Conservation (phyloP, 2,329 filamentous ascomycete genomes). For the Kalaharituber pfeilii region DNA sequence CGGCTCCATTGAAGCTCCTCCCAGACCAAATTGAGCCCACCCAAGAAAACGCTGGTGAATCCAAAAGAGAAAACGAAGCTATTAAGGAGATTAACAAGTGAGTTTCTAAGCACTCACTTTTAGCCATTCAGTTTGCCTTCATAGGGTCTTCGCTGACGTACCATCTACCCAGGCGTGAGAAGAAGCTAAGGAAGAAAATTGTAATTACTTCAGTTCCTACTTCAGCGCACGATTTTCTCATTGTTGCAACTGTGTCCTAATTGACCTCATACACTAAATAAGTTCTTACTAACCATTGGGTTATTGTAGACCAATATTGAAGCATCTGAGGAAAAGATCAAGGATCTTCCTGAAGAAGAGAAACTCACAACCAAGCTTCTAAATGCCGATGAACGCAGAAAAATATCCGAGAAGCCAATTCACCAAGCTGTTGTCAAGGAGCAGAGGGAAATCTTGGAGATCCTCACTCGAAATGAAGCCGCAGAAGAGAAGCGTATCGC, state of each 20-base stretch:
- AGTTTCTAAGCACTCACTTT: conserved; percentile 25
- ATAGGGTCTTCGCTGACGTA: conserved; percentile 10
- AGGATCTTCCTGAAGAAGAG: conserved; percentile 20
- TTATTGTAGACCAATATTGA: conserved; percentile 18
- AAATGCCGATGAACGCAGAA: conserved; percentile 21
- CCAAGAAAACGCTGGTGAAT: conserved; percentile 32
- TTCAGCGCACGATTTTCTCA: too few species aligned
- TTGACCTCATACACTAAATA: too few species aligned
- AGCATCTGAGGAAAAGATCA: conserved; percentile 22
- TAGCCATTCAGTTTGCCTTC: neutral
- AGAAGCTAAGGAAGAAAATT: conserved; percentile 65
- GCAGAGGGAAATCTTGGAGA: conserved; percentile 17
- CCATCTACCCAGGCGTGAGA: conserved; percentile 12
- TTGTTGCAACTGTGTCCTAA: neutral
- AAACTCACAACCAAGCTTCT: conserved; percentile 19
- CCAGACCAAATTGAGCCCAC: neutral
- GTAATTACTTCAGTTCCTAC: conserved; percentile 38
- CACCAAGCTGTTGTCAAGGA: conserved; percentile 20
- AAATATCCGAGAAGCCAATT: conserved; percentile 19
- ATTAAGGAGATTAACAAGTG: conserved; percentile 85
- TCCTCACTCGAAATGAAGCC: conserved; percentile 24
- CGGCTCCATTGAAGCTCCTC: neutral
- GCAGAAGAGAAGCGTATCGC: conserved; percentile 42
- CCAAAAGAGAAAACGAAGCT: conserved; percentile 53
- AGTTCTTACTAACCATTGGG: neutral